Conservation (phyloP, 2,329 filamentous ascomycete species). For the Venturia oleaginea region DNA sequence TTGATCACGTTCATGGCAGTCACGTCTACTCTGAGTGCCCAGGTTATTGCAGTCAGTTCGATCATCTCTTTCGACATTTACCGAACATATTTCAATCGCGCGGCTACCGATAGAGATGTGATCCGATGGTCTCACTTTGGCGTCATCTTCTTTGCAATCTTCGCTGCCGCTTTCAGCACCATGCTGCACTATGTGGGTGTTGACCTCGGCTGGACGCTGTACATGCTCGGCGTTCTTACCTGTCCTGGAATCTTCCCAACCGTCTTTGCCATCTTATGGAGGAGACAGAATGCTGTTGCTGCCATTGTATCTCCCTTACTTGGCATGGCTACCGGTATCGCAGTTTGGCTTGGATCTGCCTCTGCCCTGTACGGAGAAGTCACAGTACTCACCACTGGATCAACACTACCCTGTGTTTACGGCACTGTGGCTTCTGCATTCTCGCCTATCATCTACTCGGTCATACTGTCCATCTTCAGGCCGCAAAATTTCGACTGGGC, state of each 20-base stretch:
- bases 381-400: conserved; percentile 39
- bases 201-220: conserved; percentile 46
- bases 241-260: conserved; percentile 47
- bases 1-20: conserved; percentile 35
- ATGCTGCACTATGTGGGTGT: conserved; percentile 46
- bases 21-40: conserved; percentile 41
- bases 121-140: conserved; percentile 45
- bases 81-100: conserved; percentile 39
- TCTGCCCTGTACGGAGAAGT: conserved; percentile 39
- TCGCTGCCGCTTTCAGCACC: conserved; percentile 44
- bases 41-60: conserved; percentile 45
- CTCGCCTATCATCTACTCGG: conserved; percentile 35
- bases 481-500: conserved; percentile 36
- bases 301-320: conserved; percentile 43
- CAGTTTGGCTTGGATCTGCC: conserved; percentile 44
- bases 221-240: conserved; percentile 46
- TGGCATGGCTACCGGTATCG: conserved; percentile 42
- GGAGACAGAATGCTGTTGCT: conserved; percentile 39
- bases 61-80: conserved; percentile 49
- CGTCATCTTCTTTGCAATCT: conserved; percentile 43
- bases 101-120: conserved; percentile 39
- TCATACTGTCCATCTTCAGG: conserved; percentile 38
- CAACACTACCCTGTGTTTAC: conserved; percentile 43
- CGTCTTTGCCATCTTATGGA: conserved; percentile 45
- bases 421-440: conserved; percentile 43